Conservation (phyloP, 2,329 filamentous ascomycete species). For the Pestalotiopsis sp. region DNA sequence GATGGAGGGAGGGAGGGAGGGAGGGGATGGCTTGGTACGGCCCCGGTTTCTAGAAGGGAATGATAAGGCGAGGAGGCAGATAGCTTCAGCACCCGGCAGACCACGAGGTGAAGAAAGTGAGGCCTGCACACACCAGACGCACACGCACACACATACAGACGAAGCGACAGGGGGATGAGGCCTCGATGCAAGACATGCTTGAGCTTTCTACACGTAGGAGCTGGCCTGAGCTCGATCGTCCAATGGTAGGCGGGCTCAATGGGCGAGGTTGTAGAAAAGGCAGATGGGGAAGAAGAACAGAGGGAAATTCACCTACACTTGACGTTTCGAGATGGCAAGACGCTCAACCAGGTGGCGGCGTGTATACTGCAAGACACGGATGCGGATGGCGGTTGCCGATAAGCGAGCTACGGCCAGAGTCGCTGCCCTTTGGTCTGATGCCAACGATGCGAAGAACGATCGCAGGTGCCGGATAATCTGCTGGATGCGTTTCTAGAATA, state of each 20-base stretch:
- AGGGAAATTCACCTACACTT: slow-evolving; percentile 43
- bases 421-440: background rate
- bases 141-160: background rate
- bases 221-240: background rate
- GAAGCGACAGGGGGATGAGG: background rate
- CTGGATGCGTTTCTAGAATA: background rate
- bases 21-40: background rate
- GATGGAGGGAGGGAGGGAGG: background rate
- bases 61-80: background rate
- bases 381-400: slow-evolving; percentile 1
- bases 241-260: background rate
- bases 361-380: slow-evolving; percentile 16
- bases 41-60: background rate
- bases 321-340: slow-evolving; percentile 42
- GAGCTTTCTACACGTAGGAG: background rate
- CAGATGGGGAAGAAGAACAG: slow-evolving; percentile 14
- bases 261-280: background rate
- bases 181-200: background rate
- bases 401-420: background rate
- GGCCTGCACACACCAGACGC: background rate
- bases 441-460: background rate
- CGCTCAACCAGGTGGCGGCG: slow-evolving; percentile 24
- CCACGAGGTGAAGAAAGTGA: background rate
- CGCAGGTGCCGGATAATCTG: background rate
- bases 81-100: background rate